Evolutionary conservation across 192 early-diverging fungal genomes (phyloP).

Genomic region (Coemansia sp.): DNA sequence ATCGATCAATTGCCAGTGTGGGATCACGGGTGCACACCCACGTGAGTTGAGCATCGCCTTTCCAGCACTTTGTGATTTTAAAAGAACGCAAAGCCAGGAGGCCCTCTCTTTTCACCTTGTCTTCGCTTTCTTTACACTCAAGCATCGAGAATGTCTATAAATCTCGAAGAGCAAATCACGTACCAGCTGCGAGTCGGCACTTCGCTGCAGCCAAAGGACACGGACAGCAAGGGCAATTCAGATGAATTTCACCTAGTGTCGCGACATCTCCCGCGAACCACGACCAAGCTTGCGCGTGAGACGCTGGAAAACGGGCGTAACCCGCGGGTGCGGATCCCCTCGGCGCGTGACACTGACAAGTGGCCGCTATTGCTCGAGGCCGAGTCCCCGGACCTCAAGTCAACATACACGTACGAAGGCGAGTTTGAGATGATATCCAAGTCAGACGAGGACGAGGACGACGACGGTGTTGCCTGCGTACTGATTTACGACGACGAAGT

Average conservation of each 20-base stretch:
- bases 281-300: conserved; percentile 41
- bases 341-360: conserved; percentile 4
- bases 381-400: conserved; percentile 25
- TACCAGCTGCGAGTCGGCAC: conserved; percentile 25
- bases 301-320: conserved; percentile 29
- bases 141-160: conserved; percentile 32
- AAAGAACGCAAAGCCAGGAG: neutral
- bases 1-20: neutral
- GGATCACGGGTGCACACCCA: neutral
- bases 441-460: neutral
- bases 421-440: conserved; percentile 22
- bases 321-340: conserved; percentile 19
- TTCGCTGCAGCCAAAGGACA: conserved; percentile 10
- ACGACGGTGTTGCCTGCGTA: conserved; percentile 33
- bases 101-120: neutral
- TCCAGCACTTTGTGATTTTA: neutral
- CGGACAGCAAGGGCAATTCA: conserved; percentile 6
- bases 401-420: conserved; percentile 40
- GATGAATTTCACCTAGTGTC: conserved; percentile 33
- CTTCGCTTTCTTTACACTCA: conserved; percentile 5
- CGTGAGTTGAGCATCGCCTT: neutral
- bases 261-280: conserved; percentile 37
- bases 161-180: conserved; percentile 37
- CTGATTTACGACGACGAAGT: conserved; percentile 40
- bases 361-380: conserved; percentile 23